Percentiles rank a stretch among this genome's conserved stretches.
phyloP scores from a whole-genome alignment of 208 protist genomes.

The Tritrichomonas foetus region DNA sequence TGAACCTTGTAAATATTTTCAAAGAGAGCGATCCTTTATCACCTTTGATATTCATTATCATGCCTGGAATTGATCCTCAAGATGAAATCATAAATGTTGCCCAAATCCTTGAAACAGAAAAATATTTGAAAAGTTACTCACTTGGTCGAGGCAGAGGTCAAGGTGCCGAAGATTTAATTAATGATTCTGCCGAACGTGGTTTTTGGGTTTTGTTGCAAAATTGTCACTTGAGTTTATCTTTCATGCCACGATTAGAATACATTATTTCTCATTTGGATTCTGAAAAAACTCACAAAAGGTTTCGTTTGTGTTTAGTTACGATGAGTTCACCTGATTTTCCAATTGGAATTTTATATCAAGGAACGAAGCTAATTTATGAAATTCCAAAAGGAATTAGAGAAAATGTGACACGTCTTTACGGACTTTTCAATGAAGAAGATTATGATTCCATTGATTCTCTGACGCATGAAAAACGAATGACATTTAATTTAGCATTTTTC shows the following conservation, averaged over 20 bases:
- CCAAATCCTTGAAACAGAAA: constrained; percentile 75
- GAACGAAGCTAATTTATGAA: constrained; percentile 95
- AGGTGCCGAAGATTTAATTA: constrained; percentile 83
- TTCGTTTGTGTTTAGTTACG: constrained; percentile 85
- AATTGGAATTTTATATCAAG: constrained; percentile 87
- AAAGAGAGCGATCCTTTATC: constrained; percentile 80
- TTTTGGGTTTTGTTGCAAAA: constrained; percentile 94
- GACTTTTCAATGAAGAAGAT: constrained; percentile 70
- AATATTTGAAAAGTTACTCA: constrained; percentile 84
- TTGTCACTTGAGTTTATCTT: constrained; percentile 92
- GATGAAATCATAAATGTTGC: constrained; percentile 60
- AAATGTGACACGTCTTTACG: constrained; percentile 76
- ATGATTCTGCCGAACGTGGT: constrained; percentile 56
- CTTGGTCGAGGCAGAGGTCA: constrained; percentile 94
- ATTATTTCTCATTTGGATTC: constrained; percentile 57
- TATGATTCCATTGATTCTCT: constrained; percentile 85
- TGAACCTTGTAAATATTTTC: constrained; percentile 77
- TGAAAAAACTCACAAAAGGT: constrained; percentile 69
- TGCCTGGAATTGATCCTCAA: constrained; percentile 88
- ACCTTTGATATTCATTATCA: constrained; percentile 97
- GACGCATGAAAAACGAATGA: constrained; percentile 84
- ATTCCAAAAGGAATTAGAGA: constrained; percentile 88
- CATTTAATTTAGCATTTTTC: constrained; percentile 96
- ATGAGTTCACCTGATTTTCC: constrained; percentile 79
- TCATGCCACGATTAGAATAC: constrained; percentile 89